A percentile compares a stretch with the other conserved stretches of the same genome.
Evolutionary conservation across 2,329 filamentous ascomycete genomes (phyloP).

Genomic region (Metarhizium anisopliae): DNA sequence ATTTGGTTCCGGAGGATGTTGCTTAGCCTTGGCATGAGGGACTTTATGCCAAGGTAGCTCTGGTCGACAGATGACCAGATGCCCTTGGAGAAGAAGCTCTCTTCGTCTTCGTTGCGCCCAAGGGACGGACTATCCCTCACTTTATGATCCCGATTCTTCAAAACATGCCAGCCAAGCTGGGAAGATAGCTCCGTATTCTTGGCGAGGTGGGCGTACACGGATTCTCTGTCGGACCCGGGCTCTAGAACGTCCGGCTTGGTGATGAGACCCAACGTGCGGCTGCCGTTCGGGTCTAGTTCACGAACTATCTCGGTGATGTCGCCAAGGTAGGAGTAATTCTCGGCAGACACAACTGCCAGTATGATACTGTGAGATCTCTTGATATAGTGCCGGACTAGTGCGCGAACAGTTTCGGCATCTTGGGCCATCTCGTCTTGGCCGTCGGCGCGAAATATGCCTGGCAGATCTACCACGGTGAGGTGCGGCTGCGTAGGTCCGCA

Average conservation of each 20-base stretch:
- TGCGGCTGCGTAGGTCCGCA: conserved; percentile 37
- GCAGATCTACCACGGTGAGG: conserved; percentile 50
- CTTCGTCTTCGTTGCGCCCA: conserved; percentile 31
- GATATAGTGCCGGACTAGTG: conserved; percentile 48
- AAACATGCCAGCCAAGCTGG: conserved; percentile 43
- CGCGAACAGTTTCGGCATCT: conserved; percentile 10
- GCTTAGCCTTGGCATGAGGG: conserved; percentile 40
- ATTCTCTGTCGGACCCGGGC: conserved; percentile 28
- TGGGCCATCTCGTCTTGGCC: conserved; percentile 30
- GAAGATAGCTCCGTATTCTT: conserved; percentile 37
- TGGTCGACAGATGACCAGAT: conserved; percentile 27
- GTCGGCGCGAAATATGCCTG: conserved; percentile 41
- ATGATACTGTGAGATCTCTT: conserved; percentile 46
- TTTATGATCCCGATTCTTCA: conserved; percentile 33
- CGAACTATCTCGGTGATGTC: conserved; percentile 21
- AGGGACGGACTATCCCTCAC: conserved; percentile 17
- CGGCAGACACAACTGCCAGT: conserved; percentile 47
- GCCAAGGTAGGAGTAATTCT: conserved; percentile 49
- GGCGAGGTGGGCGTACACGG: conserved; percentile 30
- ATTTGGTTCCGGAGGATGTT: conserved; percentile 40
- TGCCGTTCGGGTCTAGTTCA: conserved; percentile 10
- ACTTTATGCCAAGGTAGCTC: conserved; percentile 34
- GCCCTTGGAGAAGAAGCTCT: conserved; percentile 32
- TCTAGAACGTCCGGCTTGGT: conserved; percentile 41
- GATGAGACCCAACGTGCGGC: conserved; percentile 44